Evolutionary conservation across 257 asterid genomes (phyloP), one percentile per base, ranked within the genome.

Genomic region (Gentiana straminea): DNA sequence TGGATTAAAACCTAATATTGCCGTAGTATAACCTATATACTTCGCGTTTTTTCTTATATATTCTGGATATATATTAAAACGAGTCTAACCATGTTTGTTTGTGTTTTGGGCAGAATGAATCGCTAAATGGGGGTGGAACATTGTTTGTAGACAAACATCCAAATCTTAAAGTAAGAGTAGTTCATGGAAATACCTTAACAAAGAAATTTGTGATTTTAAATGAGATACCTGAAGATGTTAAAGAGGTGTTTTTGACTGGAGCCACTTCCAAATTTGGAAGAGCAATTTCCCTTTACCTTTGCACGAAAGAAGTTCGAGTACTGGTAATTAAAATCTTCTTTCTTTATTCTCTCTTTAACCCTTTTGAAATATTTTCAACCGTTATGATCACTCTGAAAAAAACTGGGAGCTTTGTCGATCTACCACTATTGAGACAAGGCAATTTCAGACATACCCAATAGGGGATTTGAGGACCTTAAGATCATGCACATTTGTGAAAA

Each of bases 251-350:
- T 57, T 41, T 91, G 61, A 84, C 88, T 13, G 98, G 96, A 39
- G 94, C 98, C 35, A 91, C 98, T 48, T 91, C 98, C 13, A 91
- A 91, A 68, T 84, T 91, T 24, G 98, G 98, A 52, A 72, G 96
- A 64, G 98, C 95, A 2, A 83, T 91, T 60, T 88, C 98, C 37
- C 89, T 91, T 57, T 84, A 84, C 70, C 92, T 91, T 5, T 77
- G 88, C 75, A 72, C 74, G 63, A 83, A 74, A 69, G 70, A 70
- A 36, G 86, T 87, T 49, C 71, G 82, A 60, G 96, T 91, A 52
- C 68, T 91, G 74, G 98, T 91, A 63, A 43, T 84, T 60, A 58
- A n/a, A n/a, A n/a, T n/a, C n/a, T n/a, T n/a, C n/a, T n/a, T n/a
- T n/a, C n/a, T n/a, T n/a, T n/a, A n/a, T n/a, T n/a, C n/a, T n/a